Evolutionary conservation across 805 yeast species (phyloP), one percentile per base, ranked within the genome.

Genomic region (Starmerella apicola): DNA sequence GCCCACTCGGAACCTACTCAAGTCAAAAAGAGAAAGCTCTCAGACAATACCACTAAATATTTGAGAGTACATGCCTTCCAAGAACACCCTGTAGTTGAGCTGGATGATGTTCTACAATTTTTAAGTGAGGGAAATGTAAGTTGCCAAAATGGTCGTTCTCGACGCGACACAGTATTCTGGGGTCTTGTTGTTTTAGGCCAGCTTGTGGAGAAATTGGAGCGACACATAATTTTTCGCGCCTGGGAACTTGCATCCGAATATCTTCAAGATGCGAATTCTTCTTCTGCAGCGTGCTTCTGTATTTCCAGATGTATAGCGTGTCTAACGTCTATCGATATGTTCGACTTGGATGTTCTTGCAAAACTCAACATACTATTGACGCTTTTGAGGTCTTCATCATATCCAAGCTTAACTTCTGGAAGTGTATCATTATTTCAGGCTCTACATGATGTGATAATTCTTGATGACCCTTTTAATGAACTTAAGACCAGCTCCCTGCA

Each of bases 241-340:
- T 39, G 46, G 44, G 25, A 36, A 2, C 19, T 41, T 5, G 28
- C 42, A 3, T 3, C 25, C 12, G 33, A 30, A 13, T 27, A 21
- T 22, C 3, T 34, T 2, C 32, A 18, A 17, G 19, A 22, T 8
- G 21, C 10, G 3, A 3, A 9, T 8, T 25, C 29, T n/a, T 21
- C 39, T 8, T 36, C 46, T 2, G 42, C 36, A 7, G 50, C 50
- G 3, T 35, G 43, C 24, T 41, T 37, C 32, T 36, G 43, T 15
- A 28, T 46, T 3, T 20, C 47, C 1, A 21, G 7, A 20, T 22
- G 35, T 10, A 19, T 39, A 1, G 10, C 26, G 1, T 8, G 13
- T 15, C 32, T 43, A 6, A 19, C 29, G 10, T 12, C 19, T 2
- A 42, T 40, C 1, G 33, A 18, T 5, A 12, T 17, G 4, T 21